Conservation (phyloP, 495 filamentous ascomycete genomes). For the Apodospora peruviana region DNA sequence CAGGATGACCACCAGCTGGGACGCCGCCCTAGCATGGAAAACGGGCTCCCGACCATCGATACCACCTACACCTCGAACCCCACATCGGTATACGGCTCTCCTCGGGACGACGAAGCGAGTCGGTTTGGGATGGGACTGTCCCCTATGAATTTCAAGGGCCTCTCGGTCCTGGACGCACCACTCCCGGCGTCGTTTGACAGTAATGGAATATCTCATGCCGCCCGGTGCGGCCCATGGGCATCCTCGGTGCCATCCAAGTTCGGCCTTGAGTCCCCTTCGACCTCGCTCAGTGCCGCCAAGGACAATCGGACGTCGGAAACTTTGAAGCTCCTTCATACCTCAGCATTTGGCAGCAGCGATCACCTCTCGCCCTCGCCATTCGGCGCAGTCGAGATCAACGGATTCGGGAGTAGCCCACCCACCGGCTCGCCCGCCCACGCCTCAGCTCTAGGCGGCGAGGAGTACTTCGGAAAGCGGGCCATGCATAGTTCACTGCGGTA, state of each 20-base stretch:
- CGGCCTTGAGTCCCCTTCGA: conserved; percentile 81
- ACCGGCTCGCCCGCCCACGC: conserved; percentile 35
- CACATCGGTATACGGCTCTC: conserved; percentile 83
- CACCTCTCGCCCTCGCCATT: conserved; percentile 45
- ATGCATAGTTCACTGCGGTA: conserved; percentile 71
- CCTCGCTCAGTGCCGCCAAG: conserved; percentile 54
- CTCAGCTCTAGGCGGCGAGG: conserved; percentile 48
- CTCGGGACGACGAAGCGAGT: conserved; percentile 60
- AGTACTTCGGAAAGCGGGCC: conserved; percentile 63
- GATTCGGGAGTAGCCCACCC: conserved; percentile 58
- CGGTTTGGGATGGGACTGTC: conserved; percentile 64
- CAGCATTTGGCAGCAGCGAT: conserved; percentile 65
- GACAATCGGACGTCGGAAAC: conserved; percentile 63
- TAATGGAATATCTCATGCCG: conserved; percentile 87
- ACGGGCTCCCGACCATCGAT: conserved; percentile 67
- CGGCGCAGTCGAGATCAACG: conserved; percentile 40
- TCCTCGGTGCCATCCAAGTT: conserved; percentile 92
- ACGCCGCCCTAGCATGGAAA: conserved; percentile 43
- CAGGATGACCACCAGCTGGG: conserved; percentile 40
- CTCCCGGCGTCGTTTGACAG: conserved; percentile 95
- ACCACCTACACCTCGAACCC: conserved; percentile 71
- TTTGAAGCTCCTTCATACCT: conserved; percentile 73
- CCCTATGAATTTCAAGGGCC: conserved; percentile 58
- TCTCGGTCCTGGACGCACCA: conserved; percentile 87
- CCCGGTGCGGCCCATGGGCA: conserved; percentile 83